Conservation (phyloP, 2,329 filamentous ascomycete genomes). For the Fusarium torulosum region DNA sequence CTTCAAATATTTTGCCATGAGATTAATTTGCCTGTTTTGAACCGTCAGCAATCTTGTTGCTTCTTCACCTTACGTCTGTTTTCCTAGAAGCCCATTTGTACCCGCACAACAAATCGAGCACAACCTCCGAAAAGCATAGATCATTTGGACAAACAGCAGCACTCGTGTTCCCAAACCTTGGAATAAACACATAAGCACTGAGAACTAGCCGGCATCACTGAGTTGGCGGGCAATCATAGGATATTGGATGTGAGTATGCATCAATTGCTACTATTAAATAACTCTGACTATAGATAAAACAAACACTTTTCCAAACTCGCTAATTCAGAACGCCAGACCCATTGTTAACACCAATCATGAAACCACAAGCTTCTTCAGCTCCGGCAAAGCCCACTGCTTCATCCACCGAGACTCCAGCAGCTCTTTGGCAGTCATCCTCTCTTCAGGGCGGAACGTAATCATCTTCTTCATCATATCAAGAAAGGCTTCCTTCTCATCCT, state of each 20-base stretch:
- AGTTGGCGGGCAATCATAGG: neutral
- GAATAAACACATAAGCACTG: too few relatives aligned
- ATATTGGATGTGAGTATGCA: neutral
- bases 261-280: conserved; percentile 18
- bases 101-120: too few relatives aligned
- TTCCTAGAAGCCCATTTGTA: too few relatives aligned
- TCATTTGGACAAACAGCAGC: too few relatives aligned
- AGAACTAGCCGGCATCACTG: neutral
- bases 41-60: too few relatives aligned
- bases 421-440: conserved; percentile 28
- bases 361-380: conserved; percentile 25
- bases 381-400: conserved; percentile 40
- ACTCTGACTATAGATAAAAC: neutral
- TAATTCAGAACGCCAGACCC: conserved; percentile 22
- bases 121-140: too few relatives aligned
- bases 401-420: conserved; percentile 37
- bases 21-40: too few relatives aligned
- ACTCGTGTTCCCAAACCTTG: too few relatives aligned
- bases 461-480: conserved; percentile 42
- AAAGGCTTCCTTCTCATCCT: conserved; percentile 37
- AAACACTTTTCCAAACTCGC: conserved; percentile 31
- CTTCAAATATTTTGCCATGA: too few relatives aligned
- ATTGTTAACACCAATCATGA: conserved; percentile 19
- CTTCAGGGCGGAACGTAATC: conserved; percentile 36
- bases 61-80: too few relatives aligned